Base-by-base conservation (phyloP, 169 alveolate genomes). In the Miamiensis avidus region DNA sequence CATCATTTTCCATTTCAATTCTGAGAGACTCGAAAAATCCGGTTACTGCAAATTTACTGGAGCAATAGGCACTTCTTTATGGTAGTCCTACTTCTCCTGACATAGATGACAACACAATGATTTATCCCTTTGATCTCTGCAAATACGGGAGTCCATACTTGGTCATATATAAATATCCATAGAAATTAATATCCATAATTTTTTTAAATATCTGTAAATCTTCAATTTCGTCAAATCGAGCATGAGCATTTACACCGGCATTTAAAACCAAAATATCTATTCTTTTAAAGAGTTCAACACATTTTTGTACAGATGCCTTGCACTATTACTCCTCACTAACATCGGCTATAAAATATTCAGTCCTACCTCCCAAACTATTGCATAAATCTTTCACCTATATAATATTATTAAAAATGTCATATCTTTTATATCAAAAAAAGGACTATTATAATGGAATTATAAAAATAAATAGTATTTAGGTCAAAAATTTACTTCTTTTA, bases 61-160 rank as follows among this genome's bases (percentile, higher is more conserved):
- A 87, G 64, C 96, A 93, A 75, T 93, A 93, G 31, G 93, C 93
- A 28, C 91, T 90, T 85, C 94, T 84, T 32, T 81, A 90, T 29
- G 92, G 93, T n/a, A 93, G 87, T 27, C 94, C 96, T 20, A 93
- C 82, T 75, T 93, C 96, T 25, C 96, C 96, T 26, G 96, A 93
- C 4, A 90, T 84, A 34, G 93, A 86, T 29, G 94, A 90, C 81
- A 93, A 84, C 25, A 93, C 96, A 15, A 93, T 77, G 28, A 93
- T 86, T 77, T 93, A 77, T 0, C 96, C 94, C 65, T 89, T 85
- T 31, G 93, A 75, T 73, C 84, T 84, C 76, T 88, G 75, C 29
- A 93, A 78, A 74, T 83, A 79, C 0, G 89, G 91, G 31, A 90
- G 69, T 1, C 94, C 94, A 82, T 82, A 83, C 91, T 64, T 88